Conservation (phyloP, 139 green algal species). For the Ostreobium quekettii region DNA sequence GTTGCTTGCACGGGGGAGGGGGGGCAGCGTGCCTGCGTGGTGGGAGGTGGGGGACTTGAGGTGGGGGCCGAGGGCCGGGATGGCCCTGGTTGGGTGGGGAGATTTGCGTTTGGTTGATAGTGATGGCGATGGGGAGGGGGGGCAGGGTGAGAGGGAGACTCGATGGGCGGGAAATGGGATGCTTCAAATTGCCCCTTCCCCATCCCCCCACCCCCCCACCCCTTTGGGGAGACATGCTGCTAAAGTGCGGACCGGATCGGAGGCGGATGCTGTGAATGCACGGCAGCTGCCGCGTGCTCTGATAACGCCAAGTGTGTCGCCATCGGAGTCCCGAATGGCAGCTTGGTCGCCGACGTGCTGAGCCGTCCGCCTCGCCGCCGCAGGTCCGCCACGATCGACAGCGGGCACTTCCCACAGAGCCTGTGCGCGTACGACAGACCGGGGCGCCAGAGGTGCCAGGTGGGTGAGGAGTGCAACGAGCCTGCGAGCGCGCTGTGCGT, state of each 20-base stretch:
- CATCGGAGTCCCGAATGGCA: neutral
- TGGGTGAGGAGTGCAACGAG: neutral
- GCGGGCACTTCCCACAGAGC: neutral
- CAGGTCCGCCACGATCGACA: neutral
- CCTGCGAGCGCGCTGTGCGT: neutral
- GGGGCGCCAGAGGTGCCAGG: neutral
- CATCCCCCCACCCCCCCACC: no score
- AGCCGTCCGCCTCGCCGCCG: neutral
- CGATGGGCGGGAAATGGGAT: no score
- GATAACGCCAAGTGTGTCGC: no score
- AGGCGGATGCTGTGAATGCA: neutral
- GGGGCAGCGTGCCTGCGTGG: neutral
- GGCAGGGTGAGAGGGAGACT: no score
- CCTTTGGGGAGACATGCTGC: no score
- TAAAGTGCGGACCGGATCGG: neutral
- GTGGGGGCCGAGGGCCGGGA: no score
- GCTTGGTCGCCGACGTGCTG: neutral
- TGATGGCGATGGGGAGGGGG: no score
- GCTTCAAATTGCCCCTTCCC: no score
- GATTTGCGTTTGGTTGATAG: no score
- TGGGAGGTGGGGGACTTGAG: no score
- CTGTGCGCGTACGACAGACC: neutral
- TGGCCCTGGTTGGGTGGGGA: no score
- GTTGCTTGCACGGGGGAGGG: neutral
- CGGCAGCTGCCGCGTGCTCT: neutral